Conservation (phyloP, 768 basidiomycete genomes). For the Mrakia blollopis region DNA sequence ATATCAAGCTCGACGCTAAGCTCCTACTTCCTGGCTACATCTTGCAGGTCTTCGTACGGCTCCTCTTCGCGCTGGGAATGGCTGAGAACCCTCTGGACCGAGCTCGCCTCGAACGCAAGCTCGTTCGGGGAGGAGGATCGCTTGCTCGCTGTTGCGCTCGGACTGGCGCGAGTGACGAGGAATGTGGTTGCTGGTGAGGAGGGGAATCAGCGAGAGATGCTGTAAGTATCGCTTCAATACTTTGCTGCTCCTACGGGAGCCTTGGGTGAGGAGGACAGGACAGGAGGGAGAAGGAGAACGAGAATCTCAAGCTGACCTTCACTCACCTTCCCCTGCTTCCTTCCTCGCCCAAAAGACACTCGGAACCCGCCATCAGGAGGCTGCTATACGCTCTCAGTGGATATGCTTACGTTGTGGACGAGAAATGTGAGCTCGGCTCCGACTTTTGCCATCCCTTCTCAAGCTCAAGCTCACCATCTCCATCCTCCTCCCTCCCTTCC, state of each 20-base stretch:
- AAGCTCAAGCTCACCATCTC: neutral
- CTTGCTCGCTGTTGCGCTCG: constrained; percentile 34
- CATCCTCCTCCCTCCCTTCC: neutral
- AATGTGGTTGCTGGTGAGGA: constrained; percentile 74
- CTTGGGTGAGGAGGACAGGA: neutral
- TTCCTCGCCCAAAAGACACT: neutral
- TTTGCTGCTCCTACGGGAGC: too few species aligned
- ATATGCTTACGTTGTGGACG: constrained; percentile 3
- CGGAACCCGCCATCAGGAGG: neutral
- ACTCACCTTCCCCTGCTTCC: neutral
- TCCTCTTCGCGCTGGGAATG: neutral
- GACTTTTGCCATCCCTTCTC: neutral
- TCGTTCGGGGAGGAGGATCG: constrained; percentile 32
- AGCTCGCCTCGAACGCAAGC: neutral
- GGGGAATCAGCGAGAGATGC: constrained; percentile 47
- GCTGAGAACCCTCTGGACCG: neutral
- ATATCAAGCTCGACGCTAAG: neutral
- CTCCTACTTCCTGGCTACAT: neutral
- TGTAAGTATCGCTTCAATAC: too few species aligned
- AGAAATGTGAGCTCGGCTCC: neutral
- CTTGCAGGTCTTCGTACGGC: neutral
- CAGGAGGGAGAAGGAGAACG: neutral
- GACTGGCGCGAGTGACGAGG: constrained; percentile 68
- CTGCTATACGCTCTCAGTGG: neutral
- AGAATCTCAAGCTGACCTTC: neutral